A percentile compares a stretch with the other conserved stretches of the same genome.
Evolutionary conservation across 441 rosid genomes (phyloP).

Genomic region (Sinapis alba): DNA sequence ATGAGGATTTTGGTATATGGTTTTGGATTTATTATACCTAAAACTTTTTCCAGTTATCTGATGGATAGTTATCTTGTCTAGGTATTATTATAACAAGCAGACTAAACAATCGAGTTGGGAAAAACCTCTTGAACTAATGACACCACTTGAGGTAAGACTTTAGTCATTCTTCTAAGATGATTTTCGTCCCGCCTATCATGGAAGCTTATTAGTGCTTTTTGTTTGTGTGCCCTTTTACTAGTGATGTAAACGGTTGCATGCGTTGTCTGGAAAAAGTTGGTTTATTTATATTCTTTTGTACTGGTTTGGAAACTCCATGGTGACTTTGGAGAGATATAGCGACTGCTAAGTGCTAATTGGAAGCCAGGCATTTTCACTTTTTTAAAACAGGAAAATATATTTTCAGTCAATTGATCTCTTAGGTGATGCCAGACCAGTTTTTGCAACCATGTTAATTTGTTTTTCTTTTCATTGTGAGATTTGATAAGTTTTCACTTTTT

Average conservation of each 20-base stretch:
- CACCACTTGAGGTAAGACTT: constrained; percentile 90
- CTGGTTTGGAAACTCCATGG: constrained; percentile 56
- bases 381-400: constrained; percentile 49
- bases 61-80: constrained; percentile 37
- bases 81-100: constrained; percentile 96
- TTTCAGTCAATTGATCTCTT: constrained; percentile 32
- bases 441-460: background rate
- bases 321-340: constrained; percentile 50
- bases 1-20: constrained; percentile 6
- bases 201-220: constrained; percentile 3
- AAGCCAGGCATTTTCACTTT: constrained; percentile 57
- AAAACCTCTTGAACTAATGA: constrained; percentile 95
- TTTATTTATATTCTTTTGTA: constrained; percentile 42
- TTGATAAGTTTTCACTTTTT: constrained; percentile 6
- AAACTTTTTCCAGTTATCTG: background rate
- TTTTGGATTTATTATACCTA: background rate
- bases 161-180: constrained; percentile 17
- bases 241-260: constrained; percentile 10
- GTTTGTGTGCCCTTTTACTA: constrained; percentile 18
- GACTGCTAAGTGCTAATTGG: constrained; percentile 51
- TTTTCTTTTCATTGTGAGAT: background rate
- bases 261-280: constrained; percentile 15
- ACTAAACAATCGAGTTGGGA: constrained; percentile 98
- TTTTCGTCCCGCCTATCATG: background rate
- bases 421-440: constrained; percentile 19